phyloP scores from a whole-genome alignment of 257 asterid species.

The Forsythia suspensa region DNA sequence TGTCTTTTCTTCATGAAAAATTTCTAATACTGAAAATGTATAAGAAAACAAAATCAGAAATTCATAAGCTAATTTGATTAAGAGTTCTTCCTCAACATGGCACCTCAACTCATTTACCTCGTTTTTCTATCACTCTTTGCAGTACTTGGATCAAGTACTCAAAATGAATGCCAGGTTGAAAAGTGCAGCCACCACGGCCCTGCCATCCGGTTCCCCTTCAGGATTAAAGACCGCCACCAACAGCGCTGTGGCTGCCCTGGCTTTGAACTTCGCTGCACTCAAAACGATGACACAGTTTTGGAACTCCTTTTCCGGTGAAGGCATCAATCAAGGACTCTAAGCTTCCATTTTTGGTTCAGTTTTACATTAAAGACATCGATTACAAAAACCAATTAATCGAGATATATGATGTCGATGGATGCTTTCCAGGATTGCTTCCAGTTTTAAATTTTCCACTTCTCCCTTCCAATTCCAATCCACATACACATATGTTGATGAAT shows the following conservation, averaged over 20 bases:
- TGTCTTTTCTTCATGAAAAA: too few species aligned
- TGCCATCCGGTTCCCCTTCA: constrained; percentile 11
- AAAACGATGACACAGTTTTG: not conserved
- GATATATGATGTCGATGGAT: not conserved
- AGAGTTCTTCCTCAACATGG: not conserved
- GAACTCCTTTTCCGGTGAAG: constrained; percentile 15
- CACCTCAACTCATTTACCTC: not conserved
- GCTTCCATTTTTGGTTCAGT: not conserved
- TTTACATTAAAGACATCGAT: not conserved
- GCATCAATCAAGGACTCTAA: constrained; percentile 2
- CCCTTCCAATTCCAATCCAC: not conserved
- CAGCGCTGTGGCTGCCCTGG: constrained; percentile 14
- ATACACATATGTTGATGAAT: too few species aligned
- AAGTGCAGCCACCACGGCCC: constrained; percentile 11
- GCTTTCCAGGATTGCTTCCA: not conserved
- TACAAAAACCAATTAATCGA: constrained; percentile 1
- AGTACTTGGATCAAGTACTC: not conserved
- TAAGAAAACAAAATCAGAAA: not conserved
- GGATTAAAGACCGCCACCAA: not conserved
- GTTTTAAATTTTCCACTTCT: not conserved
- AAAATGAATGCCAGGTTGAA: not conserved
- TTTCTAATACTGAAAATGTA: too few species aligned
- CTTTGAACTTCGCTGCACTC: constrained; percentile 5
- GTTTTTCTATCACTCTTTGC: not conserved
- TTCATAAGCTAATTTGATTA: not conserved